Evolutionary conservation across 179 eudicot species (phyloP).

Genomic region (Silene noctiflora): DNA sequence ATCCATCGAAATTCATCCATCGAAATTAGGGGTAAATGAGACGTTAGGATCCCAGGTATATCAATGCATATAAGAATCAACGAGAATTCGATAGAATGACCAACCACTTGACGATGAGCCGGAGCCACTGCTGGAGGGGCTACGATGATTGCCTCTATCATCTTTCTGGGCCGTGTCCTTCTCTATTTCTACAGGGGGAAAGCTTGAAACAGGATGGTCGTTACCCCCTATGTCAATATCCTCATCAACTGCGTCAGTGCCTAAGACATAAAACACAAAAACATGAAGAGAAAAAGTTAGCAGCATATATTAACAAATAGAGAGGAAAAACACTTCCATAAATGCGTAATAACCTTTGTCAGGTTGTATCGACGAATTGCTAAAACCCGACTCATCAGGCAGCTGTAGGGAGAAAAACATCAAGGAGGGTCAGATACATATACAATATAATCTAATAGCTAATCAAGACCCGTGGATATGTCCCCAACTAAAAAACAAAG

Average conservation of each 20-base stretch:
- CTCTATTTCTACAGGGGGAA: conserved; percentile 53
- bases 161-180: conserved; percentile 39
- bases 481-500: neutral
- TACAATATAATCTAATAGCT: neutral
- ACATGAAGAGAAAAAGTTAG: conserved; percentile 1
- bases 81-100: conserved; percentile 12
- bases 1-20: neutral
- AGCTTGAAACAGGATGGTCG: conserved; percentile 70
- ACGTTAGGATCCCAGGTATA: neutral
- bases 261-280: conserved; percentile 28
- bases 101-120: conserved; percentile 39
- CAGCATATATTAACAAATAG: neutral
- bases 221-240: conserved; percentile 70
- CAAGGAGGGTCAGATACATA: neutral
- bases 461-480: neutral
- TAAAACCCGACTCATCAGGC: conserved; percentile 61
- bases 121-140: conserved; percentile 42
- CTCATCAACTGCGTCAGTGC: conserved; percentile 59
- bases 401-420: conserved; percentile 42
- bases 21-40: neutral
- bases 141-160: conserved; percentile 36
- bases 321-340: conserved; percentile 2
- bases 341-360: conserved; percentile 50
- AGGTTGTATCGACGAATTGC: conserved; percentile 73
- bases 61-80: neutral